Base-by-base conservation (phyloP, 495 filamentous ascomycete genomes). In the Recurvomyces mirabilis region DNA sequence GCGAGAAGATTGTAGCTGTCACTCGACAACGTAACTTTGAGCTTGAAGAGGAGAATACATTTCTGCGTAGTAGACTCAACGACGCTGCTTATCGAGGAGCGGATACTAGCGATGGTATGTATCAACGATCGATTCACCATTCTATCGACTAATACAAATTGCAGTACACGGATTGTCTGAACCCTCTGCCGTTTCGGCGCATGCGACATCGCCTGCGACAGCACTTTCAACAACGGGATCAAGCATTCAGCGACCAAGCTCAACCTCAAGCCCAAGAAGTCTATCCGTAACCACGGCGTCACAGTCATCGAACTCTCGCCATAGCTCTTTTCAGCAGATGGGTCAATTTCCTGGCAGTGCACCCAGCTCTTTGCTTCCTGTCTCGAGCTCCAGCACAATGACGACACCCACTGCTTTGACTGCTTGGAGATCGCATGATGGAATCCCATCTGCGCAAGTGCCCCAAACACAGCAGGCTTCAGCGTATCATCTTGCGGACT, bases 11-110 rank as follows among this genome's bases (percentile, higher is more conserved):
- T 47, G 38, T 51, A 17, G 65, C 72, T 17, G 64, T 69, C 17
- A 47, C 73, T 4, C 50, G 75, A 20, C 68, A 68, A 53, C 66
- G 68, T 2, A 78, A 77, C 58, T 60, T 65, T 19, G 66, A 70
- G 26, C 57, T 80, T 22, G 70, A 79, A 51, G 59, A 64, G 19
- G 74, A 82, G 53, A 69, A 63, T 40, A 51, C 46, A 0, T 48
- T 59, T 17, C 53, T 67, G 4, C 59, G 61, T 17, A 48, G 39
- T 10, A 53, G 52, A 11, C 58, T 67, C 4, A 47, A 42, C 17
- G 56, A 64, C 10, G 55, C 55, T 19, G 48, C 54, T 15, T 46
- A 47, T 13, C 18, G 58, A 18, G 48, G 21, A 1, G 43, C 25
- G 1, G 14, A 18, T 24, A 17, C 23, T 10, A 4, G 11, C 13